Conservation (phyloP, 2,329 filamentous ascomycete species). For the Fusarium sp. region DNA sequence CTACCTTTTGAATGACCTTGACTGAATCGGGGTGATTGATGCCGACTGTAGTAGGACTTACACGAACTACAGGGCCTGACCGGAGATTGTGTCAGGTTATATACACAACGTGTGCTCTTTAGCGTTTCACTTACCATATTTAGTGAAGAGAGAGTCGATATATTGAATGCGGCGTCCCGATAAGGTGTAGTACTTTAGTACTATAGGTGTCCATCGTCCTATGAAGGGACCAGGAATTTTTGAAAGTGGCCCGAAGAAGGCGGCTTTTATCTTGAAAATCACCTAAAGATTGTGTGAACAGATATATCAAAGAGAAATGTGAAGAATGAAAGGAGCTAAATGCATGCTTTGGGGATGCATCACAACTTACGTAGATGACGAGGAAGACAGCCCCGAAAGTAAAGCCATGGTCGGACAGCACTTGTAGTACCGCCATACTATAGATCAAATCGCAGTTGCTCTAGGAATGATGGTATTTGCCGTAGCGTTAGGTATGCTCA, state of each 20-base stretch:
- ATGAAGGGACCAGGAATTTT: not conserved
- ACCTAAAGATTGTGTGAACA: not conserved
- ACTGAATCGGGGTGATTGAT: not conserved
- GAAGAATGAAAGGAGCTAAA: no score
- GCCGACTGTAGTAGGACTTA: not conserved
- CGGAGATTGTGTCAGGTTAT: accelerated
- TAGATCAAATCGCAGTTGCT: no score
- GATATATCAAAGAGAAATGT: not conserved
- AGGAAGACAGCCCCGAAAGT: no score
- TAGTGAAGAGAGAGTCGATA: not conserved
- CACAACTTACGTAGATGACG: no score
- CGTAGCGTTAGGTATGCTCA: no score
- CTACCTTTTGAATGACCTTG: conserved; percentile 4
- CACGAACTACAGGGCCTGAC: not conserved
- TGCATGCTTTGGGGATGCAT: no score
- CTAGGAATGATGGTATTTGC: no score
- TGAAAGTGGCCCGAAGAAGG: not conserved
- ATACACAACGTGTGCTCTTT: no score
- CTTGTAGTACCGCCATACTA: no score
- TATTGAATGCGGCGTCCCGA: conserved; percentile 5
- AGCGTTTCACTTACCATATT: not conserved
- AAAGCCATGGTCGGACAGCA: no score
- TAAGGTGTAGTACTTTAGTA: not conserved
- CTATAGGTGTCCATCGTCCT: conserved; percentile 5
- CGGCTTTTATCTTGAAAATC: not conserved